These are phyloP conservation scores for Metschnikowia lunata DNA, from an alignment of 805 yeast species.

Conservation along the genomic window DNA sequence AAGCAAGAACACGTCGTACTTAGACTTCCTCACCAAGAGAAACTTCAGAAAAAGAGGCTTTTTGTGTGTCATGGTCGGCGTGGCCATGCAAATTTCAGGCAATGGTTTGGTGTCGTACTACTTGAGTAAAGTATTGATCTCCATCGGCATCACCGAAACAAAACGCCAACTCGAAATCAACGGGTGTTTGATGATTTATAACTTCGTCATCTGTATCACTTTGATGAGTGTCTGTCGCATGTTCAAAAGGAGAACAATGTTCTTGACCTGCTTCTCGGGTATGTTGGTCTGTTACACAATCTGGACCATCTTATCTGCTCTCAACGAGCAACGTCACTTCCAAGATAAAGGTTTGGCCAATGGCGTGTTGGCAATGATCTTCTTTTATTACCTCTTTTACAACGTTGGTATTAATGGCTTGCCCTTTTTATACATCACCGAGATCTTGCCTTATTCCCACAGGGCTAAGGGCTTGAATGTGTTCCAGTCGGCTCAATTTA, in stretches of 20 bases:
- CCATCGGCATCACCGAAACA: slow-evolving; percentile 49
- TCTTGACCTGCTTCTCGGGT: slow-evolving; percentile 29
- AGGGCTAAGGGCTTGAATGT: slow-evolving; percentile 41
- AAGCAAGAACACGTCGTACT: slow-evolving; percentile 30
- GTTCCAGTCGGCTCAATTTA: slow-evolving; percentile 19
- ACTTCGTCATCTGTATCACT: slow-evolving; percentile 29
- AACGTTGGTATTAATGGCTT: slow-evolving; percentile 43
- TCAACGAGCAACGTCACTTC: slow-evolving; percentile 39
- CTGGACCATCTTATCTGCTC: slow-evolving; percentile 45
- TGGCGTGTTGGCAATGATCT: slow-evolving; percentile 50
- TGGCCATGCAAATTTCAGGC: slow-evolving; percentile 46
- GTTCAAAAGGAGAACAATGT: slow-evolving; percentile 35
- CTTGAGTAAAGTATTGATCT: slow-evolving; percentile 44
- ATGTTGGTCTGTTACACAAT: slow-evolving; percentile 38
- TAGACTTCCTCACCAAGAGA: slow-evolving; percentile 35
- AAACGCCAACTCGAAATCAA: slow-evolving; percentile 43
- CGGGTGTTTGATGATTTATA: slow-evolving; percentile 34
- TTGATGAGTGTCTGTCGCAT: slow-evolving; percentile 20
- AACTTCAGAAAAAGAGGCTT: slow-evolving; percentile 40
- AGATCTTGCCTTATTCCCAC: slow-evolving; percentile 33
- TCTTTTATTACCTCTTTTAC: slow-evolving; percentile 41
- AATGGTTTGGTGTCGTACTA: slow-evolving; percentile 51
- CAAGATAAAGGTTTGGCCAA: slow-evolving; percentile 37
- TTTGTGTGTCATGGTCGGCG: slow-evolving; percentile 30
- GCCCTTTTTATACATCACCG: slow-evolving; percentile 45